phyloP scores from a whole-genome alignment of 2,329 filamentous ascomycete species.

The Fusarium ramigenum region DNA sequence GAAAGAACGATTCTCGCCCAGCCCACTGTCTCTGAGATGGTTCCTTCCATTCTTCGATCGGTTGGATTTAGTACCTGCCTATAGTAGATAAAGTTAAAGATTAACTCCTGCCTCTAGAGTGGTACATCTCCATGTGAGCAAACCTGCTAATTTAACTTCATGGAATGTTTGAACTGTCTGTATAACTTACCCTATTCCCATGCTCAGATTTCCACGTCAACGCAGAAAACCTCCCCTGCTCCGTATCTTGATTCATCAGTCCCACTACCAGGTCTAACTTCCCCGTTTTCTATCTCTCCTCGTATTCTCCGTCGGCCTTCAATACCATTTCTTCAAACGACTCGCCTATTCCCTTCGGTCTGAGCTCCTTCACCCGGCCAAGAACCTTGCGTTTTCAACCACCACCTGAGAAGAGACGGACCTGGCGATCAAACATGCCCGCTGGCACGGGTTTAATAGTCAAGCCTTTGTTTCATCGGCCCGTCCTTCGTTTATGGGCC shows the following conservation, averaged over 20 bases:
- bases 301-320: conserved; percentile 4
- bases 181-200: not conserved
- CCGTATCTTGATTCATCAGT: not conserved
- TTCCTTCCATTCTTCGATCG: not conserved
- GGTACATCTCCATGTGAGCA: not conserved
- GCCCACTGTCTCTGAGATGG: not conserved
- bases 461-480: conserved; percentile 34
- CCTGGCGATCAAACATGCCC: conserved; percentile 31
- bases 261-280: conserved; percentile 9
- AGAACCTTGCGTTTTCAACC: conserved; percentile 13
- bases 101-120: conserved; percentile 14
- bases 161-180: not conserved
- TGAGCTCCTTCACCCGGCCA: not conserved
- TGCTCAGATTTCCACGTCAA: not conserved
- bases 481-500: conserved; percentile 17
- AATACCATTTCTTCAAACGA: not conserved
- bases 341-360: conserved; percentile 9
- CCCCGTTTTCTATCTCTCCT: not conserved
- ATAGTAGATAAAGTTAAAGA: conserved; percentile 24
- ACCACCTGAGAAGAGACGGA: conserved; percentile 29
- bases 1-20: not conserved
- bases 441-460: conserved; percentile 10
- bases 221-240: not conserved
- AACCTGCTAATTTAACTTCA: not conserved
- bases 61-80: not conserved